These are phyloP conservation scores for Psidium friedrichsthalianum DNA, from an alignment of 345 rosid species.

Conservation along the genomic window DNA sequence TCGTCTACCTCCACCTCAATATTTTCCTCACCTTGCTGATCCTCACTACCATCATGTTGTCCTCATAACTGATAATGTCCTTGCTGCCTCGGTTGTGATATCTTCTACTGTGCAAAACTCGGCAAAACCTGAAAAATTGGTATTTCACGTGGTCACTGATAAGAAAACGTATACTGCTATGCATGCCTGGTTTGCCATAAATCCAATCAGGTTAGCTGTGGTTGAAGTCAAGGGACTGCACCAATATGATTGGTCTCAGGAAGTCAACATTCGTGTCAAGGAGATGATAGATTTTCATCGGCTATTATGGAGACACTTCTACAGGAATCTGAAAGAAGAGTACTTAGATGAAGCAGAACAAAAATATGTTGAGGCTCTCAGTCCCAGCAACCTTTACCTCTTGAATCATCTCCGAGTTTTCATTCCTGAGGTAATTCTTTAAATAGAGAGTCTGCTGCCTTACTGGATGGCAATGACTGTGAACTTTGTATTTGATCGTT, in stretches of 20 bases:
- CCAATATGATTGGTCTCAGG: conserved; percentile 83
- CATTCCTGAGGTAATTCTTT: conserved; percentile 55
- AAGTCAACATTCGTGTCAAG: conserved; percentile 54
- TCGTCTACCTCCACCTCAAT: conserved; percentile 74
- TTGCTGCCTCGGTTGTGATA: conserved; percentile 85
- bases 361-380: conserved; percentile 40
- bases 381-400: conserved; percentile 57
- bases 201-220: conserved; percentile 48
- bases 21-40: conserved; percentile 51
- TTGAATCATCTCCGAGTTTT: conserved; percentile 81
- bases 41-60: conserved; percentile 65
- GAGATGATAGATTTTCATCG: conserved; percentile 68
- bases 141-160: conserved; percentile 85
- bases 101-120: conserved; percentile 62
- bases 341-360: conserved; percentile 25
- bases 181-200: conserved; percentile 94
- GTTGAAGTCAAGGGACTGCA: conserved; percentile 94
- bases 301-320: conserved; percentile 50
- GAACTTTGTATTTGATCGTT: conserved; percentile 11
- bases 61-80: conserved; percentile 77
- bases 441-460: neutral
- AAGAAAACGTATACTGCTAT: conserved; percentile 85
- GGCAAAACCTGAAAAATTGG: conserved; percentile 54
- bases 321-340: conserved; percentile 42
- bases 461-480: conserved; percentile 1